Evolutionary conservation across 441 rosid genomes (phyloP).

Genomic region (Syzygium malaccense): DNA sequence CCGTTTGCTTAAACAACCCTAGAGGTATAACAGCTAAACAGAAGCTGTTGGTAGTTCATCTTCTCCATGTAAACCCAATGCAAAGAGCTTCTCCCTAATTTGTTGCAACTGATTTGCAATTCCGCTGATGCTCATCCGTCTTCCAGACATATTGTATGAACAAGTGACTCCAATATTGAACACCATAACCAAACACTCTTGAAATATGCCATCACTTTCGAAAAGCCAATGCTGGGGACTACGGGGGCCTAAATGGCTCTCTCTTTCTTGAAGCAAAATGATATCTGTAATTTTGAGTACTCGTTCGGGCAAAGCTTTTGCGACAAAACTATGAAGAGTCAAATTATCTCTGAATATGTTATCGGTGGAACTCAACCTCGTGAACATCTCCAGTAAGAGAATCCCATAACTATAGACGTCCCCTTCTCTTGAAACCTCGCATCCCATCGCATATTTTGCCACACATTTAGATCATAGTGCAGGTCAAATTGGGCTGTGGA

Average conservation of each 20-base stretch:
- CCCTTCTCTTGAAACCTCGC: not conserved
- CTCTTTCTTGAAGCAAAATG: not conserved
- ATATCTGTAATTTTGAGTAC: rapidly evolving
- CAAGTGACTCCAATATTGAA: not conserved
- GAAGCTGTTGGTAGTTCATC: too few species aligned
- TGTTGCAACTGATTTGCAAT: too few species aligned
- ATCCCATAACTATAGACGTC: not conserved
- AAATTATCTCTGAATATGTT: not conserved
- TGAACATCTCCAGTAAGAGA: not conserved
- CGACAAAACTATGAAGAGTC: not conserved
- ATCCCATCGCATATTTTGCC: not conserved
- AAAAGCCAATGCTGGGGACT: not conserved
- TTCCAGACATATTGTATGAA: rapidly evolving
- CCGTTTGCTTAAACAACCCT: too few species aligned
- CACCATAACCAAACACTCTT: not conserved
- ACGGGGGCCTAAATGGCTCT: not conserved
- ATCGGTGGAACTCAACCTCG: rapidly evolving
- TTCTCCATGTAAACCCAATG: too few species aligned
- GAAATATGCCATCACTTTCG: not conserved
- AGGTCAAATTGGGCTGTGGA: too few species aligned
- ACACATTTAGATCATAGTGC: not conserved
- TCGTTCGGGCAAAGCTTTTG: too few species aligned
- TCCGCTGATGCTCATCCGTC: not conserved
- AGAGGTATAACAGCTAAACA: too few species aligned
- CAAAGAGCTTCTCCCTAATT: too few species aligned